Evolutionary conservation across 208 protist genomes (phyloP).

Genomic region (Leptomonas pyrrhocoris): DNA sequence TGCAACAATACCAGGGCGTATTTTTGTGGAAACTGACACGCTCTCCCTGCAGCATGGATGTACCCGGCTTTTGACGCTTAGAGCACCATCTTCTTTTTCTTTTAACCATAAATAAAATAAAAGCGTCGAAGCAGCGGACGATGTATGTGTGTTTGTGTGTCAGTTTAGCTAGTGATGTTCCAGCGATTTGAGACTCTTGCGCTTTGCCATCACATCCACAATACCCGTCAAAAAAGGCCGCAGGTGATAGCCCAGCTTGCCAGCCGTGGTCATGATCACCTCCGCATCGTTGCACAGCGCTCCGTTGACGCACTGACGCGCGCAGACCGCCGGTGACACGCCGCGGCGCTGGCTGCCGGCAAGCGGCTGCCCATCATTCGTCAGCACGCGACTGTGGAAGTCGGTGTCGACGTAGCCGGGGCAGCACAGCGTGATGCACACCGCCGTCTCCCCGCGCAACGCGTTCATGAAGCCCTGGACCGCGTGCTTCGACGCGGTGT

Average conservation of each 20-base stretch:
- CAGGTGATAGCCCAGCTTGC: conserved; percentile 76
- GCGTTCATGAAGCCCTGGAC: conserved; percentile 91
- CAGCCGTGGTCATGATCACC: conserved; percentile 71
- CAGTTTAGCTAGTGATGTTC: conserved; percentile 27
- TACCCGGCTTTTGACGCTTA: too few relatives aligned
- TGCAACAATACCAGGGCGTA: too few relatives aligned
- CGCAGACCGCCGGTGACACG: conserved; percentile 58
- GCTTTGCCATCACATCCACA: conserved; percentile 70
- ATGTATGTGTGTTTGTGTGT: neutral
- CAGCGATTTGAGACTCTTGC: conserved; percentile 76
- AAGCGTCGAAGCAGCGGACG: too few relatives aligned
- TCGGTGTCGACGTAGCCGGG: conserved; percentile 87
- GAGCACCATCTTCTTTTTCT: too few relatives aligned
- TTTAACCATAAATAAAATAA: too few relatives aligned
- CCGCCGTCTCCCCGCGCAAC: conserved; percentile 71
- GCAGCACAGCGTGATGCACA: conserved; percentile 82
- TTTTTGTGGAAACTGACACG: too few relatives aligned
- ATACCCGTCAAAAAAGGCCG: conserved; percentile 69
- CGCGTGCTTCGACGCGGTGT: conserved; percentile 87
- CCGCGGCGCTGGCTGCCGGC: conserved; percentile 57
- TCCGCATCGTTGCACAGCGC: conserved; percentile 65
- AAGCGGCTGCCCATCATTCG: conserved; percentile 38
- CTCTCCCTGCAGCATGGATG: too few relatives aligned
- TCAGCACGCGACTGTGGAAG: conserved; percentile 73
- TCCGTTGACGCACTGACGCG: conserved; percentile 54